These are phyloP conservation scores for Polysphondylium violaceum DNA, from an alignment of 78 protist species.

Conservation along the genomic window DNA sequence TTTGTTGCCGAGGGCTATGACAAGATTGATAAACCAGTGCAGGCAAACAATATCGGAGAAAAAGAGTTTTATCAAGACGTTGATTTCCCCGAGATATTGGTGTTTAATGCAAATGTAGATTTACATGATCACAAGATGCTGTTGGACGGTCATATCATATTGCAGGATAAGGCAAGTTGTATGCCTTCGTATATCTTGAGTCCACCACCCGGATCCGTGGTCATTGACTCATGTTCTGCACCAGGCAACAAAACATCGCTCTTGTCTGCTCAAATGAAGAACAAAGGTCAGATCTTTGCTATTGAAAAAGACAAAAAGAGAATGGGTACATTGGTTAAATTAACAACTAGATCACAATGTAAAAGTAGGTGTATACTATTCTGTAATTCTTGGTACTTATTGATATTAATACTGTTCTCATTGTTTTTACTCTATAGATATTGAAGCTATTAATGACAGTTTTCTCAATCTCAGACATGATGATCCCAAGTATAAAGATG, in stretches of 20 bases:
- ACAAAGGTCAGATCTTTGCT: constrained; percentile 78
- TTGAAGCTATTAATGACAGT: constrained; percentile 69
- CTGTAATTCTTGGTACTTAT: neutral
- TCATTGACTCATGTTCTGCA: constrained; percentile 77
- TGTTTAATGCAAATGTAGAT: constrained; percentile 36
- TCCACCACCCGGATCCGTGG: constrained; percentile 25
- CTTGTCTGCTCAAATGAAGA: constrained; percentile 50
- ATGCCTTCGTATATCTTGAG: constrained; percentile 62
- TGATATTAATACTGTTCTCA: neutral
- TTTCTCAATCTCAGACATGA: constrained; percentile 54
- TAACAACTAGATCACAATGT: constrained; percentile 71
- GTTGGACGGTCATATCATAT: constrained; percentile 54
- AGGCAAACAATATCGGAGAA: constrained; percentile 8
- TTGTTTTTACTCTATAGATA: constrained; percentile 37
- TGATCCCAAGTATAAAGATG: constrained; percentile 76
- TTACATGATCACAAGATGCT: constrained; percentile 66
- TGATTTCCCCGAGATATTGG: constrained; percentile 53
- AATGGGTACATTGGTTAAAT: constrained; percentile 35
- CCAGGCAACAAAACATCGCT: constrained; percentile 81
- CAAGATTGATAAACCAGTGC: neutral
- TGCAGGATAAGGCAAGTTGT: constrained; percentile 84
- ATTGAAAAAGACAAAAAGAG: constrained; percentile 75
- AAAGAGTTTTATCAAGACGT: constrained; percentile 66
- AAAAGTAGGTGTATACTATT: constrained; percentile 31
- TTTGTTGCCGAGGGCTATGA: neutral